phyloP scores from a whole-genome alignment of 2,329 filamentous ascomycete species.

The Colletotrichum melonis region DNA sequence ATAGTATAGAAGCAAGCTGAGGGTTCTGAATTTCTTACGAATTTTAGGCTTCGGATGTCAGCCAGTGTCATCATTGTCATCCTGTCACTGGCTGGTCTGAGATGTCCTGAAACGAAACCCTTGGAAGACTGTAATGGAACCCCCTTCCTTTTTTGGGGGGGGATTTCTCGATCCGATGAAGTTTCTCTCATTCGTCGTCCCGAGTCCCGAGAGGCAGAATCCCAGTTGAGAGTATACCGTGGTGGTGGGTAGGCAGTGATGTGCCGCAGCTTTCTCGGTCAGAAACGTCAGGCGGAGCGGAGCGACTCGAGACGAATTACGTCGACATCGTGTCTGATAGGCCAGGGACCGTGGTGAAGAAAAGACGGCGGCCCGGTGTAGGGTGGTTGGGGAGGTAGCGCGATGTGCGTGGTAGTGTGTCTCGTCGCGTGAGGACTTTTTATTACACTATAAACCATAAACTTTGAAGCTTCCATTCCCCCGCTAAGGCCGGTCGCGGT shows the following conservation, averaged over 20 bases:
- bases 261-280: slow-evolving; percentile 1
- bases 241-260: background rate
- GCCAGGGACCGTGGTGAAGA: background rate
- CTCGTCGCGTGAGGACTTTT: background rate
- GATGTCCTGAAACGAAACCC: background rate
- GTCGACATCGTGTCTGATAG: slow-evolving; percentile 2
- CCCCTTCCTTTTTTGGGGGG: background rate
- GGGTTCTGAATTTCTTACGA: background rate
- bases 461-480: background rate
- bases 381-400: background rate
- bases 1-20: background rate
- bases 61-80: background rate
- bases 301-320: slow-evolving; percentile 20
- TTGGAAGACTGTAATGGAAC: background rate
- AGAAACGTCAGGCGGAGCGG: slow-evolving; percentile 10
- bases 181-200: background rate
- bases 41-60: slow-evolving; percentile 6
- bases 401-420: background rate
- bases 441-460: no score
- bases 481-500: background rate
- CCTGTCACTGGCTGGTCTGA: slow-evolving; percentile 3
- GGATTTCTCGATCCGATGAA: background rate
- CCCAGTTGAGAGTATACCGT: background rate
- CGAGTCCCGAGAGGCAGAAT: background rate
- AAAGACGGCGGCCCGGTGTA: background rate